Percentiles rank a stretch among this genome's conserved stretches.
phyloP scores from a whole-genome alignment of 495 filamentous ascomycete species.

The Ascobolus immersus region DNA sequence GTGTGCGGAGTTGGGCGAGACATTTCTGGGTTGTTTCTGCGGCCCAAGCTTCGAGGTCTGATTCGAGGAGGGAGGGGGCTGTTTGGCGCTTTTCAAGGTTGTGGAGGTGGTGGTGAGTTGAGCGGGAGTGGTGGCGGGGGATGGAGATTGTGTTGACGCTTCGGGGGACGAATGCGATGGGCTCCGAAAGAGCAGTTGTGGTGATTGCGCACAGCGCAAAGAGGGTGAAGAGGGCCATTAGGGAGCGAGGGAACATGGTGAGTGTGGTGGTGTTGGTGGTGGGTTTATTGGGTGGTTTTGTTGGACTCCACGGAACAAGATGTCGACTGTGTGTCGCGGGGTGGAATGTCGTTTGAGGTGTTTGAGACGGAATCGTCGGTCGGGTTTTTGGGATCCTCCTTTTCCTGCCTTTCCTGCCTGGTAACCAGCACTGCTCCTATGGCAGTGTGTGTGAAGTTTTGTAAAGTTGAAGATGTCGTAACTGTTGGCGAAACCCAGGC shows the following conservation, averaged over 20 bases:
- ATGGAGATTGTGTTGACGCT: too few species aligned
- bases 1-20: slow-evolving; percentile 6
- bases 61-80: slow-evolving; percentile 9
- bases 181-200: slow-evolving; percentile 9
- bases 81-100: slow-evolving; percentile 10
- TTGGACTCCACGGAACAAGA: too few species aligned
- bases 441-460: too few species aligned
- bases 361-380: slow-evolving; percentile 1
- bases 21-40: slow-evolving; percentile 13
- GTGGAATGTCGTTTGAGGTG: slow-evolving; percentile 1
- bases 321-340: too few species aligned
- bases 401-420: too few species aligned
- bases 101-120: slow-evolving; percentile 2
- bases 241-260: slow-evolving; percentile 11
- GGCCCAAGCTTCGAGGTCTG: slow-evolving; percentile 14
- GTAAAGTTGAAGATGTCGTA: too few species aligned
- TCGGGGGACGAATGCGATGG: slow-evolving; percentile 9
- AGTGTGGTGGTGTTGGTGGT: slow-evolving; percentile 9
- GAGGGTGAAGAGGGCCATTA: slow-evolving; percentile 7
- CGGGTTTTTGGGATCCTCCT: neutral
- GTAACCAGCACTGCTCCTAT: too few species aligned
- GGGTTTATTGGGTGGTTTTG: too few species aligned
- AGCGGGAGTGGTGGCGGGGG: neutral
- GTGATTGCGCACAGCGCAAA: slow-evolving; percentile 12
- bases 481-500: too few species aligned